Evolutionary conservation across 257 asterid species (phyloP).

Genomic region (Plantago elongata): DNA sequence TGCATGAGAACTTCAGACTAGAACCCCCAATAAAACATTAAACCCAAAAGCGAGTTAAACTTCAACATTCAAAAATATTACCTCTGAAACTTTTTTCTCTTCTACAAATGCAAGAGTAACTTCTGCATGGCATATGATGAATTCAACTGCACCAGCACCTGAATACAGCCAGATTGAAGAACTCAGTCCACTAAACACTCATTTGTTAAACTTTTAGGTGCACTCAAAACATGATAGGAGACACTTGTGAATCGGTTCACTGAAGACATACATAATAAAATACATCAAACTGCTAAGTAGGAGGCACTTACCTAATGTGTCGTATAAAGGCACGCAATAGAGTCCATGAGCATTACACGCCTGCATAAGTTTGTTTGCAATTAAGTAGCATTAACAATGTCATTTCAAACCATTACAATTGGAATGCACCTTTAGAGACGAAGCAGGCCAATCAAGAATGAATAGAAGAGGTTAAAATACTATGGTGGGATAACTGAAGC

Average conservation of each 20-base stretch:
- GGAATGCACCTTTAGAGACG: slow-evolving; percentile 9
- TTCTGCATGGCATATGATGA: slow-evolving; percentile 94
- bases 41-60: not conserved
- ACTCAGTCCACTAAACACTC: slow-evolving; percentile 16
- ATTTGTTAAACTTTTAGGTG: slow-evolving; percentile 10
- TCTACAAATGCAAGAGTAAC: slow-evolving; percentile 78
- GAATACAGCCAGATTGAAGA: slow-evolving; percentile 24
- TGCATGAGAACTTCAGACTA: not conserved
- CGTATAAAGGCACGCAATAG: slow-evolving; percentile 83
- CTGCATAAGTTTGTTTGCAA: slow-evolving; percentile 40
- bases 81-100: slow-evolving; percentile 90
- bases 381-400: slow-evolving; percentile 21
- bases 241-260: slow-evolving; percentile 11
- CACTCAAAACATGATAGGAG: slow-evolving; percentile 19
- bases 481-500: not conserved
- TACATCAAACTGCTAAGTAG: slow-evolving; percentile 17
- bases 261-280: not conserved
- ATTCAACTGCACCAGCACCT: slow-evolving; percentile 98
- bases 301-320: slow-evolving; percentile 72
- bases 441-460: slow-evolving; percentile 8
- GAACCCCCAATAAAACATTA: slow-evolving; percentile 5
- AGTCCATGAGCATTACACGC: slow-evolving; percentile 98
- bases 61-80: slow-evolving; percentile 6
- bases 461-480: not conserved
- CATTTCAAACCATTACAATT: slow-evolving; percentile 11